Evolutionary conservation across 352 stramenopile genomes (phyloP).

Genomic region (Aphanomyces stellatus): DNA sequence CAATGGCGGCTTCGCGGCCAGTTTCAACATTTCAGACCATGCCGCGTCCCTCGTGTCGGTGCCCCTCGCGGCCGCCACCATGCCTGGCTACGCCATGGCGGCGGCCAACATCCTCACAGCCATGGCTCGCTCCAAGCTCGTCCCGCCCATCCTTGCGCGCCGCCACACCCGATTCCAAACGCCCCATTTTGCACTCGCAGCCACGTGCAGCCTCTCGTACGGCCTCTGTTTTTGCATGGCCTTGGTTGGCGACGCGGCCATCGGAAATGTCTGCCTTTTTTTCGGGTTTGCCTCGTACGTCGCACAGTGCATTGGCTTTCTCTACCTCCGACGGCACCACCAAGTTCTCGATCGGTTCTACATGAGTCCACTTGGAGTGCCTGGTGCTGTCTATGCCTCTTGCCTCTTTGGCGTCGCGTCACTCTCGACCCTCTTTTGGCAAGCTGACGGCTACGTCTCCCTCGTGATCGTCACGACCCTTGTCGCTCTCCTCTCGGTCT

Average conservation of each 20-base stretch:
- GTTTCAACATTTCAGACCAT: slow-evolving; percentile 24
- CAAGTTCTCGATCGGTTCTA: not conserved
- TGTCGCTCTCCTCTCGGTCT: slow-evolving; percentile 1
- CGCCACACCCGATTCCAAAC: slow-evolving; percentile 21
- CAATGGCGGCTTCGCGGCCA: not conserved
- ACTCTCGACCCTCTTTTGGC: not conserved
- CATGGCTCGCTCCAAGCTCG: slow-evolving; percentile 30
- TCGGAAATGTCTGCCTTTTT: not conserved
- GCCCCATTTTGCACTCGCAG: slow-evolving; percentile 22
- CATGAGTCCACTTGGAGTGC: not conserved
- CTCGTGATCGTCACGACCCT: not conserved
- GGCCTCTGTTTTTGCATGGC: slow-evolving; percentile 27
- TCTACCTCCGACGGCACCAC: no score
- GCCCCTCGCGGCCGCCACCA: slow-evolving; percentile 28
- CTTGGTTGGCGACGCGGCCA: slow-evolving; percentile 19
- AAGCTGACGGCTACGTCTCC: not conserved
- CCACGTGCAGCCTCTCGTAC: slow-evolving; percentile 28
- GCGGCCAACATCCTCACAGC: slow-evolving; percentile 31
- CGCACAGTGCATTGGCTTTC: not conserved
- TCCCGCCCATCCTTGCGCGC: slow-evolving; percentile 19
- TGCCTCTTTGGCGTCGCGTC: not conserved
- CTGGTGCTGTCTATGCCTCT: not conserved
- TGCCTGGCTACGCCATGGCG: slow-evolving; percentile 32
- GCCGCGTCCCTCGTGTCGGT: slow-evolving; percentile 30
- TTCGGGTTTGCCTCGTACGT: not conserved